A percentile compares a stretch with the other conserved stretches of the same genome.
Evolutionary conservation across 1,284 basidiomycete species (phyloP).

Genomic region (Ceratobasidium sp.): DNA sequence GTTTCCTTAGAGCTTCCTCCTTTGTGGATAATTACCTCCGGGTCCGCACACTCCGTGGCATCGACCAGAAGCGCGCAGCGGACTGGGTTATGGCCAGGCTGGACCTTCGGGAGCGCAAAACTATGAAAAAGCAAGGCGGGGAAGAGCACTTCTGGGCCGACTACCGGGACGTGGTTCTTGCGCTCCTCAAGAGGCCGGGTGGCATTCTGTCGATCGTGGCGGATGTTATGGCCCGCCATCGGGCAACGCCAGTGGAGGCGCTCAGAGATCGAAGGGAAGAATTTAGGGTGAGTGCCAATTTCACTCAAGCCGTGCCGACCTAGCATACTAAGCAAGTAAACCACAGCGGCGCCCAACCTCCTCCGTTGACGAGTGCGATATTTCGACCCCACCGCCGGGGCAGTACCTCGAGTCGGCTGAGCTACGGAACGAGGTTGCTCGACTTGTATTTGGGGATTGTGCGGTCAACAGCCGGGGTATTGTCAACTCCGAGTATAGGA

Average conservation of each 20-base stretch:
- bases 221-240: background rate
- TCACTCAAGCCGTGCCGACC: too few species aligned
- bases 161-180: background rate
- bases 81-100: too few species aligned
- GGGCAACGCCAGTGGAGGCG: background rate
- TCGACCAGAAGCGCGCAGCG: too few species aligned
- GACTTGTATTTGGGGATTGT: background rate
- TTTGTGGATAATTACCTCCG: too few species aligned
- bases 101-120: background rate
- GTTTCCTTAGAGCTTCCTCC: too few species aligned
- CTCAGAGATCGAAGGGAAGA: background rate
- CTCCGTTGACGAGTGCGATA: background rate
- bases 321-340: background rate
- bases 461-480: constrained; percentile 1
- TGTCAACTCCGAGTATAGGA: background rate
- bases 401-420: background rate
- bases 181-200: constrained; percentile 1
- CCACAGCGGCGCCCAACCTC: background rate
- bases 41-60: too few species aligned
- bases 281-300: background rate
- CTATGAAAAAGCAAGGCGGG: too few species aligned
- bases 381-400: background rate
- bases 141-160: background rate
- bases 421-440: background rate
- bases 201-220: background rate